A percentile compares a stretch with the other conserved stretches of the same genome.
These are phyloP conservation scores for Saccharata proteae DNA, from an alignment of 2,329 filamentous ascomycete species.

Conservation along the genomic window DNA sequence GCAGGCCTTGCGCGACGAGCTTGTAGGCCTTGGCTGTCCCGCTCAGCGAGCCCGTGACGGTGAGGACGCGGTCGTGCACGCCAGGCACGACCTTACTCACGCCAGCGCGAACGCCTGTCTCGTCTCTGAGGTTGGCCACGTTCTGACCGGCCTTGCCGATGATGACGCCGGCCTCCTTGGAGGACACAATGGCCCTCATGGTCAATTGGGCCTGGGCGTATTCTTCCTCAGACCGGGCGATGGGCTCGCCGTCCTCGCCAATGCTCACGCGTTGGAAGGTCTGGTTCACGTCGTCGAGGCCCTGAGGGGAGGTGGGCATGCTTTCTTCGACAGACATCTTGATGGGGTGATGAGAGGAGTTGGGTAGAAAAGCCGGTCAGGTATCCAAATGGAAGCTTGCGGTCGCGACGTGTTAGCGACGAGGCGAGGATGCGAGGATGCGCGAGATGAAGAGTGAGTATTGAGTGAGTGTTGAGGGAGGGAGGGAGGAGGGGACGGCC, in stretches of 20 bases:
- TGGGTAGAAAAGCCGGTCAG: constrained; percentile 5
- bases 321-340: constrained; percentile 30
- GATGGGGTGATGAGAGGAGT: too few species aligned
- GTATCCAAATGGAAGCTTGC: constrained; percentile 4
- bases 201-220: constrained; percentile 89
- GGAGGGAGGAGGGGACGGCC: too few species aligned
- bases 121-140: constrained; percentile 89
- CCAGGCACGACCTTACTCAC: constrained; percentile 98
- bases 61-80: constrained; percentile 92
- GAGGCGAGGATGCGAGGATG: too few species aligned
- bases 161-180: constrained; percentile 97
- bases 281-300: constrained; percentile 27
- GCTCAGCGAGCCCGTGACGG: constrained; percentile 81
- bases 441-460: too few species aligned
- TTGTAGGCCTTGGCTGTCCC: constrained; percentile 86
- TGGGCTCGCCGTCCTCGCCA: constrained; percentile 56
- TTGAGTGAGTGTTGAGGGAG: too few species aligned
- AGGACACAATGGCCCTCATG: constrained; percentile 92
- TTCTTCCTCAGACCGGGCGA: constrained; percentile 90
- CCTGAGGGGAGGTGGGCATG: constrained; percentile 19
- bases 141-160: constrained; percentile 99
- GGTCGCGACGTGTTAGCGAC: constrained; percentile 6
- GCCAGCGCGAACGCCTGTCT: constrained; percentile 94
- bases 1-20: constrained; percentile 78
- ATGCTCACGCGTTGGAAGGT: constrained; percentile 30